These are phyloP conservation scores for Agrostemma githago DNA, from an alignment of 148 eudicot genomes.

Conservation along the genomic window DNA sequence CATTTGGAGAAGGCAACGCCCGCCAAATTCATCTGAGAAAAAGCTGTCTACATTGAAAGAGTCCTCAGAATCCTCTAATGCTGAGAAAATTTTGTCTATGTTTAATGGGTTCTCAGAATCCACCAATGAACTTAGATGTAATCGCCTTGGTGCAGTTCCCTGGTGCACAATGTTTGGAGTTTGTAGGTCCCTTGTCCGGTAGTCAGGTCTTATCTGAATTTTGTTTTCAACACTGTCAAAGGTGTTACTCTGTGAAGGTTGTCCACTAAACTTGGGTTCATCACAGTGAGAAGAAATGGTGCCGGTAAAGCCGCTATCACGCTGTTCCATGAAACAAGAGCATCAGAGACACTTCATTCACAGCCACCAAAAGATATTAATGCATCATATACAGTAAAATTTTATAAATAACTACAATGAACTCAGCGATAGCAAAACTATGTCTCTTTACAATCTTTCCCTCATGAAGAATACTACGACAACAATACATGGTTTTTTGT, in stretches of 20 bases:
- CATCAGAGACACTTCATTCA: constrained; percentile 18
- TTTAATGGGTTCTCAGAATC: background rate
- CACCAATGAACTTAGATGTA: constrained; percentile 3
- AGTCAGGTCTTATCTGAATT: constrained; percentile 39
- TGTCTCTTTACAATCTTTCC: background rate
- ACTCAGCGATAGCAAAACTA: too few species aligned
- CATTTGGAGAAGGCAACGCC: background rate
- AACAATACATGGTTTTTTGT: background rate
- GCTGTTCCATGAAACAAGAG: constrained; percentile 30
- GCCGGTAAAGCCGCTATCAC: constrained; percentile 19
- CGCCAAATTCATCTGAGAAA: background rate
- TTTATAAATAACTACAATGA: background rate
- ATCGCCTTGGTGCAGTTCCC: constrained; percentile 65
- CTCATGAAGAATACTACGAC: background rate
- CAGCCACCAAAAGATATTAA: background rate
- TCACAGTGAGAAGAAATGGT: background rate
- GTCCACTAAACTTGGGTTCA: constrained; percentile 15
- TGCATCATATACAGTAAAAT: background rate
- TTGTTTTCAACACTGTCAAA: constrained; percentile 29
- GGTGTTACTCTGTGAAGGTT: constrained; percentile 3
- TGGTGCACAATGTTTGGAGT: constrained; percentile 29
- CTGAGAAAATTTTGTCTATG: background rate
- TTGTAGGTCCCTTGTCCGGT: constrained; percentile 12
- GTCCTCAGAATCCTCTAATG: background rate
- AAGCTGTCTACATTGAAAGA: background rate